phyloP scores from a whole-genome alignment of 805 yeast genomes.

The Sugiyamaella valdiviana region DNA sequence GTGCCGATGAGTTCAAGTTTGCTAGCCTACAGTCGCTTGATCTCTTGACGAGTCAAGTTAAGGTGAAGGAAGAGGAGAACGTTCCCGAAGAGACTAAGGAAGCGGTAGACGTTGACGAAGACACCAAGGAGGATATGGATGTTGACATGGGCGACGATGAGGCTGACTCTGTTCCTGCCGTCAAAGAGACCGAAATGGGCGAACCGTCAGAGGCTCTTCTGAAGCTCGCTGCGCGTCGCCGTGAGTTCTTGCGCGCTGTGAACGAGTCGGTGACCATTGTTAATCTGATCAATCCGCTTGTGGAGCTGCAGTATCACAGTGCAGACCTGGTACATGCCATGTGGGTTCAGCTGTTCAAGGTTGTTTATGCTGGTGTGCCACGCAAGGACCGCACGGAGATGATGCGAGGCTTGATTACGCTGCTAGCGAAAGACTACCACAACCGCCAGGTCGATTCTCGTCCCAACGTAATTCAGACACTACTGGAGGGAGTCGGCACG shows the following conservation, averaged over 20 bases:
- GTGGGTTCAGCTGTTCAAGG: constrained; percentile 82
- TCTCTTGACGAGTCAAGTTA: background rate
- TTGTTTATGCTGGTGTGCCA: constrained; percentile 67
- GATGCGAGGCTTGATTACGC: constrained; percentile 68
- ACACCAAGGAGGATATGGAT: background rate
- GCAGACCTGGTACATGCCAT: constrained; percentile 71
- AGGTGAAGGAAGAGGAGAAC: constrained; percentile 1
- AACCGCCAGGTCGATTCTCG: constrained; percentile 80
- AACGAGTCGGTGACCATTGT: constrained; percentile 42
- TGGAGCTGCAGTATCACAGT: constrained; percentile 76
- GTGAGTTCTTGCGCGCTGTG: constrained; percentile 33
- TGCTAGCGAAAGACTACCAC: constrained; percentile 87
- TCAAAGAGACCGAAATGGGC: constrained; percentile 18
- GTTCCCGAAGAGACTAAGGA: background rate
- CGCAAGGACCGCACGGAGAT: constrained; percentile 78
- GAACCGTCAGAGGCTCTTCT: constrained; percentile 29
- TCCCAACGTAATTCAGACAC: constrained; percentile 79
- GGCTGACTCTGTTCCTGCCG: constrained; percentile 17
- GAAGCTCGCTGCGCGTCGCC: constrained; percentile 26
- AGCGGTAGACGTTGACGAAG: background rate
- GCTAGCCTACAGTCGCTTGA: constrained; percentile 22
- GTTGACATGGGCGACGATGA: constrained; percentile 6
- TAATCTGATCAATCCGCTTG: constrained; percentile 61
- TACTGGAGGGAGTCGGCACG: constrained; percentile 75
- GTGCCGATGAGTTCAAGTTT: constrained; percentile 37